These are phyloP conservation scores for Nemania bipapillata DNA, from an alignment of 2,329 filamentous ascomycete species.

Conservation along the genomic window DNA sequence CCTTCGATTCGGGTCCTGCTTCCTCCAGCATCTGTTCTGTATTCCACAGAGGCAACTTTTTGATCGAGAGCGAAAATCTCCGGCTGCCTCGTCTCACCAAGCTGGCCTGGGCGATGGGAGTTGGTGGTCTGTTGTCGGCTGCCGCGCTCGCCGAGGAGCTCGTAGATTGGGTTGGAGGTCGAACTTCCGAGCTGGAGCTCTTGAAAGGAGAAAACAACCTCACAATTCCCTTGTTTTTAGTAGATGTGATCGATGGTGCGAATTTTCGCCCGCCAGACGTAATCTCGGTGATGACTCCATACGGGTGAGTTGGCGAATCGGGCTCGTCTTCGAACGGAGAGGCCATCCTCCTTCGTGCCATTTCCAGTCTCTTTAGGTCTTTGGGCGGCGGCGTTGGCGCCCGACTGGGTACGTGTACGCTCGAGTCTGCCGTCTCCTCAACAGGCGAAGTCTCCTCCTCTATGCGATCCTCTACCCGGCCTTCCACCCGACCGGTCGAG, in stretches of 20 bases:
- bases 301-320: conserved; percentile 36
- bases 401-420: conserved; percentile 44
- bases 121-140: conserved; percentile 40
- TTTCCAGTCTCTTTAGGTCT: conserved; percentile 48
- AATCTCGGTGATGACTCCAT: conserved; percentile 46
- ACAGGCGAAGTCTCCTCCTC: conserved; percentile 33
- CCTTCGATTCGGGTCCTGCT: conserved; percentile 45
- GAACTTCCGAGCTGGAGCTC: conserved; percentile 43
- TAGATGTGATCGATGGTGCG: conserved; percentile 30
- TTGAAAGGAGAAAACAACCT: conserved; percentile 46
- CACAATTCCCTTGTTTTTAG: conserved; percentile 38
- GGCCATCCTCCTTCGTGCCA: conserved; percentile 43
- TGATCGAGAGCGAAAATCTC: conserved; percentile 51
- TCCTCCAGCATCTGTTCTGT: conserved; percentile 45
- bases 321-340: conserved; percentile 43
- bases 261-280: conserved; percentile 34
- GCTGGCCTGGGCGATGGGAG: conserved; percentile 48
- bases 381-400: conserved; percentile 51
- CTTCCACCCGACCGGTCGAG: conserved; percentile 32
- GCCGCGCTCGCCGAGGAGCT: conserved; percentile 31
- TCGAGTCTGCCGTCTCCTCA: conserved; percentile 43
- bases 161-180: conserved; percentile 45
- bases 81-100: conserved; percentile 47
- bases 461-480: conserved; percentile 32
- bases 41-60: conserved; percentile 51